Evolutionary conservation across 805 yeast genomes (phyloP).

Genomic region (Candida morakotiae): DNA sequence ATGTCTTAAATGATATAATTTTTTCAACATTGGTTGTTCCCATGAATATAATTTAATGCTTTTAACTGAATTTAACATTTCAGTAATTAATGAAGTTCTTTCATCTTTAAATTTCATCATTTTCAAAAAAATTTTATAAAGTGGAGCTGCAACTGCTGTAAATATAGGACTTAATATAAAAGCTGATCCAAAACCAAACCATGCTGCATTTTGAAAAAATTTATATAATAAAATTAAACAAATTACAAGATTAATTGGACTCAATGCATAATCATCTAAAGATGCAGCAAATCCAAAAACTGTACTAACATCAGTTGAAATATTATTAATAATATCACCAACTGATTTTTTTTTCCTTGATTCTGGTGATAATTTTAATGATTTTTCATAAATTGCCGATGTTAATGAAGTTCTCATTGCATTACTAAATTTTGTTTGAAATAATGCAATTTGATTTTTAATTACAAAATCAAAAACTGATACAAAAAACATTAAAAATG

Average conservation of each 20-base stretch:
- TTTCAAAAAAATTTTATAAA: conserved; percentile 19
- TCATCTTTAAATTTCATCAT: conserved; percentile 33
- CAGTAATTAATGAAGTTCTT: conserved; percentile 34
- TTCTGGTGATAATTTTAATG: conserved; percentile 27
- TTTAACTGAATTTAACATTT: conserved; percentile 34
- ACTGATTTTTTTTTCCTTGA: conserved; percentile 25
- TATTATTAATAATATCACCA: conserved; percentile 30
- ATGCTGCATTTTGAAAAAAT: conserved; percentile 30
- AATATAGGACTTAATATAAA: conserved; percentile 28
- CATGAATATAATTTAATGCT: conserved; percentile 39
- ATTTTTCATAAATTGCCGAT: conserved; percentile 23
- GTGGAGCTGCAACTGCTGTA: conserved; percentile 20
- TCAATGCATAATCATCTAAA: conserved; percentile 13
- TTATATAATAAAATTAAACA: conserved; percentile 29
- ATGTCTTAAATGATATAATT: conserved; percentile 29
- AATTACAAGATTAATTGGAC: conserved; percentile 20
- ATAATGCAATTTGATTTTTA: conserved; percentile 17
- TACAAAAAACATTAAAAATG: conserved; percentile 20
- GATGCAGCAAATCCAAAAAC: conserved; percentile 5
- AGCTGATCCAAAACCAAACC: conserved; percentile 32
- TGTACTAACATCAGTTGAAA: conserved; percentile 26
- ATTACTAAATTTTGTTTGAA: conserved; percentile 11
- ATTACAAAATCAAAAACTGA: conserved; percentile 19
- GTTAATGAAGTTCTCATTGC: conserved; percentile 18
- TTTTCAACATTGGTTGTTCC: conserved; percentile 37